Evolutionary conservation across 2,329 filamentous ascomycete species (phyloP).

Genomic region (Clonostachys sp.): DNA sequence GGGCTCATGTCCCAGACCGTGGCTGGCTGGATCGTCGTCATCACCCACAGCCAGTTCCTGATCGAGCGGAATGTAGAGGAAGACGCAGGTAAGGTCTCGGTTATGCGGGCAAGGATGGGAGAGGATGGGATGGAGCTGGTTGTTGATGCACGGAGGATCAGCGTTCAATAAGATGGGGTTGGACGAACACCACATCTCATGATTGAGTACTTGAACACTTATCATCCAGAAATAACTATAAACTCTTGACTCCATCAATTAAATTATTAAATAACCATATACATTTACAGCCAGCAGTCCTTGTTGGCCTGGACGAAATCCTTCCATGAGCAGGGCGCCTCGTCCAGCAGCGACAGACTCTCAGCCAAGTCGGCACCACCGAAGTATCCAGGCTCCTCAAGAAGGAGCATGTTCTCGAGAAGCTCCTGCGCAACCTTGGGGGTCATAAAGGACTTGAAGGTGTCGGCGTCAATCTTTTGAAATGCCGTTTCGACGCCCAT

Average conservation of each 20-base stretch:
- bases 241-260: no score
- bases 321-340: constrained; percentile 30
- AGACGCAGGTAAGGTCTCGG: no score
- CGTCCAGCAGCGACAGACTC: constrained; percentile 22
- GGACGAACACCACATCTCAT: no score
- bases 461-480: constrained; percentile 20
- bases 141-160: no score
- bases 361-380: constrained; percentile 22
- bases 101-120: no score
- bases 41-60: no score
- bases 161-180: no score
- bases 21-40: neutral
- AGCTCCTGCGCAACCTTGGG: constrained; percentile 23
- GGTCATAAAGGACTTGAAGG: constrained; percentile 26
- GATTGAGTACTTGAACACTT: no score
- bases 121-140: no score
- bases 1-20: neutral
- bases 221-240: no score
- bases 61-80: no score
- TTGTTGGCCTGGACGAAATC: constrained; percentile 24
- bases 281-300: constrained; percentile 10
- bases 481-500: constrained; percentile 22
- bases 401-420: constrained; percentile 33
- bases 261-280: neutral
- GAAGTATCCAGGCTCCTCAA: constrained; percentile 36